Percentiles rank a stretch among this genome's conserved stretches.
These are phyloP conservation scores for Lachnellula cervina DNA, from an alignment of 2,329 filamentous ascomycete species.

Conservation along the genomic window DNA sequence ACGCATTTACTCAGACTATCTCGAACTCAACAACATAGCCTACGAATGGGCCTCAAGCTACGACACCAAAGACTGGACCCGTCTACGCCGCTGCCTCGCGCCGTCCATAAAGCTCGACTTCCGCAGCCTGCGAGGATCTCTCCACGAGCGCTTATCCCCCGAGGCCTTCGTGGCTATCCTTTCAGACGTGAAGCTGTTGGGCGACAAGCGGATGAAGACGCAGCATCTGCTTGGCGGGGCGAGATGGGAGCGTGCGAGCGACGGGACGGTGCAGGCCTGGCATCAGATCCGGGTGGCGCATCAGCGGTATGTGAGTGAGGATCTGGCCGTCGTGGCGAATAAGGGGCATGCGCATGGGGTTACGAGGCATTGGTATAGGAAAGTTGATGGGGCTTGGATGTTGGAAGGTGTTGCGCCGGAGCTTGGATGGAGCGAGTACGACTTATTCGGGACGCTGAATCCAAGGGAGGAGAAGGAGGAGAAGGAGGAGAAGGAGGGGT, in stretches of 20 bases:
- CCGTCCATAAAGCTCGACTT: slow-evolving; percentile 62
- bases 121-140: slow-evolving; percentile 54
- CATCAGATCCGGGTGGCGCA: slow-evolving; percentile 56
- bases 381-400: slow-evolving; percentile 44
- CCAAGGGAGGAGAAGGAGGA: not conserved
- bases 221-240: slow-evolving; percentile 60
- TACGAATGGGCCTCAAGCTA: slow-evolving; percentile 63
- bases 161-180: slow-evolving; percentile 57
- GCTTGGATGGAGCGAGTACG: slow-evolving; percentile 20
- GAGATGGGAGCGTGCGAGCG: slow-evolving; percentile 52
- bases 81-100: slow-evolving; percentile 56
- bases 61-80: slow-evolving; percentile 61
- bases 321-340: slow-evolving; percentile 40
- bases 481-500: not conserved
- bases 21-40: not conserved
- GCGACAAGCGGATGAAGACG: slow-evolving; percentile 56
- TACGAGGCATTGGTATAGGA: slow-evolving; percentile 51
- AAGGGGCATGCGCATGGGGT: slow-evolving; percentile 54
- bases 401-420: slow-evolving; percentile 17
- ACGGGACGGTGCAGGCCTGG: slow-evolving; percentile 50
- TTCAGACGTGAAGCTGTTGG: slow-evolving; percentile 50
- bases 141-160: slow-evolving; percentile 57
- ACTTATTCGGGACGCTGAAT: slow-evolving; percentile 4
- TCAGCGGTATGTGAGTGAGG: slow-evolving; percentile 48
- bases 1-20: not conserved